A percentile compares a stretch with the other conserved stretches of the same genome.
Conservation (phyloP, 2,329 filamentous ascomycete genomes). For the Cylindrodendrum hubeiense region DNA sequence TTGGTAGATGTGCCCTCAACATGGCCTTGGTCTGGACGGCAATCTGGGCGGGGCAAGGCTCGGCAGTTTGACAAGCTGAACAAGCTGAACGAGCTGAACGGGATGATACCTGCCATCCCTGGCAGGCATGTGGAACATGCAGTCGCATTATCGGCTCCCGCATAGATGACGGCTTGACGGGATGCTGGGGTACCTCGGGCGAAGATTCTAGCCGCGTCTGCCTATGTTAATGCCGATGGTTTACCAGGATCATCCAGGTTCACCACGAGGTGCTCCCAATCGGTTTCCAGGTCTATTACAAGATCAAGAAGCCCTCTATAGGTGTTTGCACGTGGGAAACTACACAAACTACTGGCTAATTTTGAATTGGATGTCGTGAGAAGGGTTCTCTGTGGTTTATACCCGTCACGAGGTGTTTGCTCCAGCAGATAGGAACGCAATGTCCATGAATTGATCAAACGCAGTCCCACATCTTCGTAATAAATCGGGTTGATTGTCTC, state of each 20-base stretch:
- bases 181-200: conserved; percentile 12
- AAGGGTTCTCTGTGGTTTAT: not conserved
- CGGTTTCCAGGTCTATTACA: not conserved
- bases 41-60: conserved; percentile 2
- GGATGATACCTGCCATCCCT: conserved; percentile 14
- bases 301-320: not conserved
- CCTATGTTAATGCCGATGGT: conserved; percentile 2
- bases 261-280: conserved; percentile 15
- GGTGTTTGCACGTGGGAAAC: not conserved
- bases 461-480: not conserved
- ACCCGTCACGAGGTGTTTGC: too few relatives aligned
- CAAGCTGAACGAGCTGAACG: conserved; percentile 14
- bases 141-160: conserved; percentile 7
- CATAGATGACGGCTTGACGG: conserved; percentile 16
- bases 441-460: not conserved
- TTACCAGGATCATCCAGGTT: conserved; percentile 23
- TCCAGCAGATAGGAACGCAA: too few relatives aligned
- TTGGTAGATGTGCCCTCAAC: not conserved
- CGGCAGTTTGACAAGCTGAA: conserved; percentile 17
- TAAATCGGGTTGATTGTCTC: conserved; percentile 3
- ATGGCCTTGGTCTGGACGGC: not conserved
- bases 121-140: conserved; percentile 16
- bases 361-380: not conserved
- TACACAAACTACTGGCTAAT: not conserved
- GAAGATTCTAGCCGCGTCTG: conserved; percentile 10